Evolutionary conservation across 306 rosid genomes (phyloP).

Genomic region (Vigna hirtella): DNA sequence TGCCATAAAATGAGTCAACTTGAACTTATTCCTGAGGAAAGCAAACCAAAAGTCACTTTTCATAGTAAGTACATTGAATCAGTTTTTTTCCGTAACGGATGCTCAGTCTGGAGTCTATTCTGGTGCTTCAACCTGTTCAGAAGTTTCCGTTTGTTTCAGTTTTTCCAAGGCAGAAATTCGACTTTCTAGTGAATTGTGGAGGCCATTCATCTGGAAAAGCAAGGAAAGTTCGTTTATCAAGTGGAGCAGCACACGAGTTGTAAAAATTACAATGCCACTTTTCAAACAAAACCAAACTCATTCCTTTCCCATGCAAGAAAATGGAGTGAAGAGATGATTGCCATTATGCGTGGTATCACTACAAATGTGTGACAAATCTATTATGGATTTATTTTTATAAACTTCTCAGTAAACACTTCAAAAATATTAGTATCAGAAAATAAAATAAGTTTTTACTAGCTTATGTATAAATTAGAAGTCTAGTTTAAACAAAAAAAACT

Average conservation of each 20-base stretch:
- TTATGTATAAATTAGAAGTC: no score
- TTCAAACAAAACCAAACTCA: slow-evolving; percentile 1
- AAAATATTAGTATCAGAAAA: no score
- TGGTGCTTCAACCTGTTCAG: slow-evolving; percentile 62
- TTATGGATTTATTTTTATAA: no score
- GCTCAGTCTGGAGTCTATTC: slow-evolving; percentile 51
- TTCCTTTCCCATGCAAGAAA: slow-evolving; percentile 13
- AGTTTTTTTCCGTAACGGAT: slow-evolving; percentile 16
- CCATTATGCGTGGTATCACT: slow-evolving; percentile 6
- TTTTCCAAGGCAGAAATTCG: slow-evolving; percentile 82
- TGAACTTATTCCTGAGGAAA: slow-evolving; percentile 45
- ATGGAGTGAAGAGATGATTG: slow-evolving; percentile 26
- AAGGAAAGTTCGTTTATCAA: slow-evolving; percentile 30
- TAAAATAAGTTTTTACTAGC: no score
- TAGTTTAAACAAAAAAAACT: no score
- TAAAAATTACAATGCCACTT: background rate
- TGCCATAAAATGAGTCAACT: slow-evolving; percentile 40
- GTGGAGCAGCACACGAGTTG: background rate
- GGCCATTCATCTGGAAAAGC: slow-evolving; percentile 70
- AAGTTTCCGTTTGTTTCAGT: slow-evolving; percentile 63
- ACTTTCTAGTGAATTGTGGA: slow-evolving; percentile 70
- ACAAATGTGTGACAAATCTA: background rate
- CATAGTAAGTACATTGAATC: slow-evolving; percentile 36
- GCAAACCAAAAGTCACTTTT: slow-evolving; percentile 35
- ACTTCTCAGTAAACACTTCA: no score